phyloP scores from a whole-genome alignment of 2,329 filamentous ascomycete genomes.

The Aspergillus quadrilineatus region DNA sequence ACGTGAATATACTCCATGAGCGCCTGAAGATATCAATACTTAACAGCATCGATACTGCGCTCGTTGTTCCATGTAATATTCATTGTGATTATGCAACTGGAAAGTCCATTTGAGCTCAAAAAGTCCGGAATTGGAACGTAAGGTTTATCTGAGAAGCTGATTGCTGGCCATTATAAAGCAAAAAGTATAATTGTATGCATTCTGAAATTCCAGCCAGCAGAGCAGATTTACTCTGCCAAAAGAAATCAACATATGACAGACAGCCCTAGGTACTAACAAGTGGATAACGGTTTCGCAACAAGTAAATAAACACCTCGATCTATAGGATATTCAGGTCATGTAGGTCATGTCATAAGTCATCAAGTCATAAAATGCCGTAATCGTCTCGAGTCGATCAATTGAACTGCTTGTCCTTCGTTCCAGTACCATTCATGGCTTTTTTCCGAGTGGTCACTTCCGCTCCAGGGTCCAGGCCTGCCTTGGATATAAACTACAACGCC shows the following conservation, averaged over 20 bases:
- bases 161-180: conserved; percentile 13
- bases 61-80: no score
- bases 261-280: neutral
- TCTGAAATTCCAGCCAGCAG: conserved; percentile 11
- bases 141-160: neutral
- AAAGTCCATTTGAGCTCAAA: no score
- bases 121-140: no score
- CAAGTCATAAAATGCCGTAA: conserved; percentile 21
- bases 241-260: neutral
- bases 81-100: no score
- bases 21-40: no score
- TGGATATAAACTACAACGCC: conserved; percentile 6
- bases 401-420: neutral
- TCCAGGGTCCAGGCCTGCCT: neutral
- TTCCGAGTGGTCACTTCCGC: neutral
- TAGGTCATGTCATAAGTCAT: conserved; percentile 27
- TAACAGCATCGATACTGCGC: no score
- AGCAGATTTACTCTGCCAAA: conserved; percentile 5
- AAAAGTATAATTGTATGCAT: conserved; percentile 8
- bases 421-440: neutral
- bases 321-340: conserved; percentile 22
- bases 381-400: neutral
- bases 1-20: no score
- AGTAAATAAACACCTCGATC: conserved; percentile 18
- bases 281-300: neutral